Percentiles rank a stretch among this genome's conserved stretches.
Conservation (phyloP, 1,139 yeast genomes). For the Protomyces gravidus region DNA sequence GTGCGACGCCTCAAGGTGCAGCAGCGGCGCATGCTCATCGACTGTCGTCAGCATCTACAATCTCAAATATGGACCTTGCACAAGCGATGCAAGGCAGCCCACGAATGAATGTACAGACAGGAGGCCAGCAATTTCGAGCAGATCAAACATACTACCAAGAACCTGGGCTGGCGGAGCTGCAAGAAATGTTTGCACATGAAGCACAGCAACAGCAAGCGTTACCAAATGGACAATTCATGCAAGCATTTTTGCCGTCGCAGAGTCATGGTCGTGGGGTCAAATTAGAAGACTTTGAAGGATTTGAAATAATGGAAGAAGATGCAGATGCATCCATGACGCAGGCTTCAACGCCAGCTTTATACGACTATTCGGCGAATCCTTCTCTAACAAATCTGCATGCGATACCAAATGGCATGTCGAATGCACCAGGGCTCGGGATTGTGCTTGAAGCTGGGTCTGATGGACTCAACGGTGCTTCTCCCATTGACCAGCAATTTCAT, state of each 20-base stretch:
- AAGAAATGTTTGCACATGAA: background rate
- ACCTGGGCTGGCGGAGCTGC: background rate
- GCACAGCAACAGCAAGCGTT: background rate
- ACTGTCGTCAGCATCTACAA: background rate
- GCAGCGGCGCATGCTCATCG: slow-evolving; percentile 2
- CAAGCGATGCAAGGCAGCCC: background rate
- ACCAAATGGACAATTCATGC: background rate
- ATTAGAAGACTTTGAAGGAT: background rate
- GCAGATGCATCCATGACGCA: slow-evolving; percentile 15
- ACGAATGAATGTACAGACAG: background rate
- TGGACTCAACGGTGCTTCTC: background rate
- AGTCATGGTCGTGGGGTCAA: background rate
- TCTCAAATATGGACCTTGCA: background rate
- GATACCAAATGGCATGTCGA: background rate
- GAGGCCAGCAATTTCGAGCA: no score
- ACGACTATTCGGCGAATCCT: slow-evolving; percentile 22
- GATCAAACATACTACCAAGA: background rate
- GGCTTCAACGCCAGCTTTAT: slow-evolving; percentile 23
- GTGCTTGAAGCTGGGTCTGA: background rate
- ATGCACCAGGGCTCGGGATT: background rate
- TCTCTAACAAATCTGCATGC: slow-evolving; percentile 20
- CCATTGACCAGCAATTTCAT: background rate
- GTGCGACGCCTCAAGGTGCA: background rate
- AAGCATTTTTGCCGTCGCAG: no score
- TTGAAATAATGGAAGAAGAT: slow-evolving; percentile 12